A percentile compares a stretch with the other conserved stretches of the same genome.
These are phyloP conservation scores for Fraxinus velutina DNA, from an alignment of 305 asterid species.

Conservation along the genomic window DNA sequence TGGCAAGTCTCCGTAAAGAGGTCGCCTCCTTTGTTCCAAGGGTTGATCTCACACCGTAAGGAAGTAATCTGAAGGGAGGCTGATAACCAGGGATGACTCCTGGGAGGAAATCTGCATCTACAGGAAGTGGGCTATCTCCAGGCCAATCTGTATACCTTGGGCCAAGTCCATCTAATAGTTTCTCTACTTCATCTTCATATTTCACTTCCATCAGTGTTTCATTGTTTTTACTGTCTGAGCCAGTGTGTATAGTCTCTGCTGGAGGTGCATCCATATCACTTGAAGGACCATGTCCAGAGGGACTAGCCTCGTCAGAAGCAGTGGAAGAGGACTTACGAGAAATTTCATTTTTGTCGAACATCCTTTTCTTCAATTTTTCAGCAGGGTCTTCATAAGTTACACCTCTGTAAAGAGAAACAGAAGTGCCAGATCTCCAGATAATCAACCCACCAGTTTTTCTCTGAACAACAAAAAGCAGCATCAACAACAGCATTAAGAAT, in stretches of 20 bases:
- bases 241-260: constrained; percentile 27
- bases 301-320: constrained; percentile 27
- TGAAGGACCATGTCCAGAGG: constrained; percentile 24
- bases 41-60: constrained; percentile 80
- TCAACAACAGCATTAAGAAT: constrained; percentile 12
- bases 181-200: constrained; percentile 77
- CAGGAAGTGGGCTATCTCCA: constrained; percentile 83
- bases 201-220: constrained; percentile 46
- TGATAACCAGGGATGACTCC: constrained; percentile 59
- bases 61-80: constrained; percentile 86
- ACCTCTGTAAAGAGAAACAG: constrained; percentile 81
- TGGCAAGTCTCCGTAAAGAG: constrained; percentile 79
- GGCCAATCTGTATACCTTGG: constrained; percentile 94
- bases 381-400: constrained; percentile 56
- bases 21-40: constrained; percentile 71
- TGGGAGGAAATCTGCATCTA: constrained; percentile 97
- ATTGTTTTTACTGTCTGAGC: constrained; percentile 25
- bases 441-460: constrained; percentile 96
- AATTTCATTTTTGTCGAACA: constrained; percentile 36
- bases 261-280: constrained; percentile 28
- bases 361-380: constrained; percentile 34
- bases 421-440: constrained; percentile 94
- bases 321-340: constrained; percentile 28
- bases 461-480: constrained; percentile 41
- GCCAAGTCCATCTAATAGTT: constrained; percentile 69